Conservation (phyloP, 352 stramenopile genomes). For the Globisporangium spinosum region DNA sequence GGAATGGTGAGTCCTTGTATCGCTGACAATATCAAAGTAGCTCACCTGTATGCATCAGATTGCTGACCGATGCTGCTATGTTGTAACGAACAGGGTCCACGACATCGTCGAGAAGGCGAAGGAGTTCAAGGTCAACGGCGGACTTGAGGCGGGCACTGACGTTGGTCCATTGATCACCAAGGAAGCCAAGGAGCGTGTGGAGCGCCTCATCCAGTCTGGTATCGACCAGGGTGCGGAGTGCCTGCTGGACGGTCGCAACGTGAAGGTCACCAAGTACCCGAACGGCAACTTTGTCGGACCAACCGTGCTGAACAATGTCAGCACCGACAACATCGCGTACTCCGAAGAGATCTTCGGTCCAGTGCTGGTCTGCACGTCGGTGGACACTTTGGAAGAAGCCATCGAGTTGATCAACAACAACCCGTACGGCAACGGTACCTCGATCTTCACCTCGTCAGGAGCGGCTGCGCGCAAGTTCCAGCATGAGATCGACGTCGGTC, state of each 20-base stretch:
- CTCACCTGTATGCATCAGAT: constrained; percentile 6
- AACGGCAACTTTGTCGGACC: constrained; percentile 96
- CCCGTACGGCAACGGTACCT: constrained; percentile 96
- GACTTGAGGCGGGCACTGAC: constrained; percentile 65
- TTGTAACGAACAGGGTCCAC: constrained; percentile 40
- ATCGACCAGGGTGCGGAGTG: constrained; percentile 89
- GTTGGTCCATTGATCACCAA: constrained; percentile 89
- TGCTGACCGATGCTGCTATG: neutral
- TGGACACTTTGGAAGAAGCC: constrained; percentile 94
- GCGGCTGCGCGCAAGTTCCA: constrained; percentile 95
- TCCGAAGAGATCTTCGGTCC: constrained; percentile 97
- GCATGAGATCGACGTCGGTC: constrained; percentile 94
- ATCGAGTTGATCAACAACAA: constrained; percentile 95
- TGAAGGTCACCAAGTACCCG: constrained; percentile 89
- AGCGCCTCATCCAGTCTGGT: constrained; percentile 86
- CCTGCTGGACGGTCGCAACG: constrained; percentile 90
- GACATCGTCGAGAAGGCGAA: constrained; percentile 91
- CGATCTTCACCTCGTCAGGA: constrained; percentile 95
- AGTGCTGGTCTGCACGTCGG: constrained; percentile 89
- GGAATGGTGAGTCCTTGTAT: constrained; percentile 53
- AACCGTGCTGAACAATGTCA: constrained; percentile 88
- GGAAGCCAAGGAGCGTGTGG: constrained; percentile 84
- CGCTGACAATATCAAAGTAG: neutral
- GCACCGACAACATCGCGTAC: constrained; percentile 88
- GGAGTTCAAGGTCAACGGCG: constrained; percentile 89